Evolutionary conservation across 78 protist species (phyloP).

Genomic region (Dictyostelium purpureum): DNA sequence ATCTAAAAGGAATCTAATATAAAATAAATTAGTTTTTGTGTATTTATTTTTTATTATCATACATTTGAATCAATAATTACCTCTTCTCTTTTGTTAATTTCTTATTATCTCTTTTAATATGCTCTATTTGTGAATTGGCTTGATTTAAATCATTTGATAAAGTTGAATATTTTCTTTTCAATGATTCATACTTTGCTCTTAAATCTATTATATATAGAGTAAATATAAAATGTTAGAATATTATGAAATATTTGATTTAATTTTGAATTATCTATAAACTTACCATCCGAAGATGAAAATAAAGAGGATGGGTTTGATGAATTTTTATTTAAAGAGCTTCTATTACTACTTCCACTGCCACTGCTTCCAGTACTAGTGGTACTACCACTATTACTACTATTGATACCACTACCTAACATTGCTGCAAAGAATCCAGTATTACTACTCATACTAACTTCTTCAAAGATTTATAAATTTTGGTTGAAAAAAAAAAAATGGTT

Average conservation of each 20-base stretch:
- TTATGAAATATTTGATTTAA: neutral
- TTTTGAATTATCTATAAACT: too few relatives aligned
- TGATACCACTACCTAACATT: neutral
- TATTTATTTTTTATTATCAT: neutral
- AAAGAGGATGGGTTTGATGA: neutral
- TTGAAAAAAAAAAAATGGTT: neutral
- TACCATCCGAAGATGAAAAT: neutral
- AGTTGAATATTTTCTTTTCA: constrained; percentile 23
- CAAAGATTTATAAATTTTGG: neutral
- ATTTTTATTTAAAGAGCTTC: neutral
- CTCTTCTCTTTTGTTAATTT: constrained; percentile 45
- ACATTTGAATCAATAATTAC: neutral
- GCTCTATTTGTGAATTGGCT: neutral
- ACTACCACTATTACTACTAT: neutral
- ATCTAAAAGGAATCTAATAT: constrained; percentile 45
- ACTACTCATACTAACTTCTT: neutral
- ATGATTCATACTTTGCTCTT: constrained; percentile 7
- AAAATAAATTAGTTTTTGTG: neutral
- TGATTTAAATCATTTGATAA: neutral
- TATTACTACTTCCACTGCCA: neutral
- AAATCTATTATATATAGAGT: neutral
- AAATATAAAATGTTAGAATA: neutral
- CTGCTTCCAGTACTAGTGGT: neutral
- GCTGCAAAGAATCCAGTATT: constrained; percentile 10
- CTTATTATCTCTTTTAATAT: constrained; percentile 12